Evolutionary conservation across 1,139 yeast species (phyloP).

Genomic region (Geotrichum australiense): DNA sequence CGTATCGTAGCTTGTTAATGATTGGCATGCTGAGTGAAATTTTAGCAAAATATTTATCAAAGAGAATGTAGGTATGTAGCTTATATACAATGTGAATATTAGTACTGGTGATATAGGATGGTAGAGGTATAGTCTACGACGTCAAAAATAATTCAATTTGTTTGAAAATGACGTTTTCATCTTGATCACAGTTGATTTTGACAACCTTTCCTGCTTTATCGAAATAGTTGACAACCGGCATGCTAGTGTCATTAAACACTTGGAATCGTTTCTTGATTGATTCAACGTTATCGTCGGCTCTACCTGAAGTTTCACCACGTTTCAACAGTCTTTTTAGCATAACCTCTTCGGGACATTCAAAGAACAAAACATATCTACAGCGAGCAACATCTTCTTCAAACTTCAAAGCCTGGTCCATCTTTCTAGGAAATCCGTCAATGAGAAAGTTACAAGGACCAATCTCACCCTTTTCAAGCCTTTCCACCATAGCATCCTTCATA

Average conservation of each 20-base stretch:
- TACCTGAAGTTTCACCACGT: conserved; percentile 92
- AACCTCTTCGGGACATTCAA: conserved; percentile 87
- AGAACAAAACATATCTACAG: conserved; percentile 54
- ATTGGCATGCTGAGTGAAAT: too few relatives aligned
- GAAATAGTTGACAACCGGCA: conserved; percentile 90
- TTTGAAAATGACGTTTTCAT: conserved; percentile 72
- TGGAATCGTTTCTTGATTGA: conserved; percentile 82
- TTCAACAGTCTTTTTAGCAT: conserved; percentile 81
- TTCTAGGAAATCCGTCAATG: conserved; percentile 95
- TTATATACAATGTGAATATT: too few relatives aligned
- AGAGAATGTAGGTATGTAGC: background rate
- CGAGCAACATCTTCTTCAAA: conserved; percentile 76
- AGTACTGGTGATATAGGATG: too few relatives aligned
- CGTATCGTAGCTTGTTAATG: too few relatives aligned
- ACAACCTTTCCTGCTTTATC: conserved; percentile 71
- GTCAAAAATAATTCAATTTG: conserved; percentile 45
- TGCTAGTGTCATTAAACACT: conserved; percentile 80
- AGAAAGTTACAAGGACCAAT: conserved; percentile 60
- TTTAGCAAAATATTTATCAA: background rate
- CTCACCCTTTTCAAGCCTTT: conserved; percentile 9
- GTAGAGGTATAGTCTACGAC: too few relatives aligned
- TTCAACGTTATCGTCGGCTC: conserved; percentile 88
- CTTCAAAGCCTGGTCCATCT: conserved; percentile 94
- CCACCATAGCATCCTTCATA: conserved; percentile 44
- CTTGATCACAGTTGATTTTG: conserved; percentile 66